These are phyloP conservation scores for Ajuga chamaepitys DNA, from an alignment of 257 asterid genomes.

Conservation along the genomic window DNA sequence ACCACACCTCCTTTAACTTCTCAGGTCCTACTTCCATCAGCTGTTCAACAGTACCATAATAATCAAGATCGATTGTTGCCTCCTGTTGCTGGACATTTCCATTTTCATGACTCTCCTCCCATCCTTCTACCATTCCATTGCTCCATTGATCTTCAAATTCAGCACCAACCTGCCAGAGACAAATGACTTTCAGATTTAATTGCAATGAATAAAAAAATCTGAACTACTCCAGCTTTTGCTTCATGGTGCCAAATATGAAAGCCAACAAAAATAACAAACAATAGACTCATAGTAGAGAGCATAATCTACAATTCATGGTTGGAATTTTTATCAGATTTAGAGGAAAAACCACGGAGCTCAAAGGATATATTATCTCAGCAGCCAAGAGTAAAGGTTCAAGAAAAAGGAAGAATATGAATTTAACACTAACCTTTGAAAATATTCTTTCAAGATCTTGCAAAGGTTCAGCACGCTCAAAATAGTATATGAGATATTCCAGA, in stretches of 20 bases:
- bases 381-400: background rate
- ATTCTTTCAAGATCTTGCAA: conserved; percentile 86
- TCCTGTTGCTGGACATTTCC: conserved; percentile 39
- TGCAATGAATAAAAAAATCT: background rate
- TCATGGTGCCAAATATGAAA: background rate
- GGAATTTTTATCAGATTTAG: background rate
- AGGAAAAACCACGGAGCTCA: conserved; percentile 1
- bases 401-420: background rate
- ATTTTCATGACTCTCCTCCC: conserved; percentile 70
- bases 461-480: conserved; percentile 79
- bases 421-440: conserved; percentile 58
- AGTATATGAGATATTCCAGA: conserved; percentile 67
- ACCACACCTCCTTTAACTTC: conserved; percentile 77
- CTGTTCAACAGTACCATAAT: conserved; percentile 67
- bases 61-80: conserved; percentile 76
- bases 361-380: background rate
- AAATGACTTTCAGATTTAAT: conserved; percentile 8
- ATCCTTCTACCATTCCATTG: conserved; percentile 60
- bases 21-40: conserved; percentile 80
- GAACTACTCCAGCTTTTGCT: background rate
- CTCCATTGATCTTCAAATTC: conserved; percentile 92
- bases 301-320: background rate
- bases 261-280: background rate
- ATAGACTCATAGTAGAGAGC: background rate
- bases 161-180: conserved; percentile 41